Evolutionary conservation across 345 rosid species (phyloP).

Genomic region (Hibiscus syriacus): DNA sequence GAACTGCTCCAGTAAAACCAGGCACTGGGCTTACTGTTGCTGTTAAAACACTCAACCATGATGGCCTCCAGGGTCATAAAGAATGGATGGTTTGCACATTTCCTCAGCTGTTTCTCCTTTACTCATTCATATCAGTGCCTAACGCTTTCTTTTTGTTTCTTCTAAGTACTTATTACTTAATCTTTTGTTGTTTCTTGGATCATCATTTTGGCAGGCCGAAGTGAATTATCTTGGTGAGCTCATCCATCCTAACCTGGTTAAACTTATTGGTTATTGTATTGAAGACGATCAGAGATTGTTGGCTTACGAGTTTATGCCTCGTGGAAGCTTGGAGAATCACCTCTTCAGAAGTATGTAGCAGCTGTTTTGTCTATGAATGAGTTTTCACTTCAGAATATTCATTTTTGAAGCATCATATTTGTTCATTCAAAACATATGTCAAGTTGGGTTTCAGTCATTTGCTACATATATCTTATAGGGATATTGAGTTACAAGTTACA

Average conservation of each 20-base stretch:
- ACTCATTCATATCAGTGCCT: not conserved
- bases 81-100: conserved; percentile 81
- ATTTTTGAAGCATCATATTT: not conserved
- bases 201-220: conserved; percentile 52
- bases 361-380: not conserved
- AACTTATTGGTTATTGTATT: conserved; percentile 48
- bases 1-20: conserved; percentile 95
- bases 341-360: conserved; percentile 44
- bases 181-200: conserved; percentile 13
- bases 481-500: not conserved
- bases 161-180: not conserved
- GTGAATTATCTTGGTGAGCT: conserved; percentile 66
- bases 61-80: conserved; percentile 97
- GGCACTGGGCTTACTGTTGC: conserved; percentile 98
- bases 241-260: conserved; percentile 47
- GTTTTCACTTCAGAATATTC: not conserved
- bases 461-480: not conserved
- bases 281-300: conserved; percentile 62
- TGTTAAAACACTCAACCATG: conserved; percentile 93
- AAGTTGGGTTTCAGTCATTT: not conserved
- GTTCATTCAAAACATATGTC: not conserved
- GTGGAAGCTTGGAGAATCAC: conserved; percentile 65
- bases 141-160: not conserved
- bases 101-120: conserved; percentile 4
- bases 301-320: conserved; percentile 63